Evolutionary conservation across 306 rosid genomes (phyloP).

Genomic region (Quercus dentata): DNA sequence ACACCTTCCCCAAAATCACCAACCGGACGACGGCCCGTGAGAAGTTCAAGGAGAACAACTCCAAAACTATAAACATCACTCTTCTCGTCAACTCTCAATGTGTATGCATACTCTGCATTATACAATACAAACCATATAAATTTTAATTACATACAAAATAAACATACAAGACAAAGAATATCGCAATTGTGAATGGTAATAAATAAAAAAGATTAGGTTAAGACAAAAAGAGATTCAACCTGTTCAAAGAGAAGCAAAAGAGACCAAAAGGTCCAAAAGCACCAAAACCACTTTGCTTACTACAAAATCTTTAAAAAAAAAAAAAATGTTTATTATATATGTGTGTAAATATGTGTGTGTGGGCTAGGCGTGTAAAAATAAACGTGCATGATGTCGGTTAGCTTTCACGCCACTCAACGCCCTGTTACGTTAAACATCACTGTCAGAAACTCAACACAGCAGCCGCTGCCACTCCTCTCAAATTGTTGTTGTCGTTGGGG

Average conservation of each 20-base stretch:
- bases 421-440: constrained; percentile 8
- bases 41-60: constrained; percentile 64
- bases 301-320: background rate
- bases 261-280: background rate
- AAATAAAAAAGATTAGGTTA: background rate
- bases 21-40: constrained; percentile 69
- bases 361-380: too few species aligned
- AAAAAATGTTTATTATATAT: background rate
- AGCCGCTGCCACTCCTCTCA: too few species aligned
- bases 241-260: background rate
- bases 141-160: background rate
- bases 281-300: too few species aligned
- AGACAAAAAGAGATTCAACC: background rate
- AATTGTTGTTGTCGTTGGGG: too few species aligned
- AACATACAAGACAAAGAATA: background rate
- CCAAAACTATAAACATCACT: constrained; percentile 87
- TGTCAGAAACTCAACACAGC: background rate
- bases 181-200: background rate
- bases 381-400: constrained; percentile 1
- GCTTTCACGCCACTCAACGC: constrained; percentile 21
- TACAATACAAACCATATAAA: background rate
- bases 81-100: constrained; percentile 75
- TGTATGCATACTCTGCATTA: constrained; percentile 78
- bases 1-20: constrained; percentile 76
- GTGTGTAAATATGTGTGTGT: too few species aligned